phyloP scores from a whole-genome alignment of 78 protist genomes.

The Dictyostelium intermedium region DNA sequence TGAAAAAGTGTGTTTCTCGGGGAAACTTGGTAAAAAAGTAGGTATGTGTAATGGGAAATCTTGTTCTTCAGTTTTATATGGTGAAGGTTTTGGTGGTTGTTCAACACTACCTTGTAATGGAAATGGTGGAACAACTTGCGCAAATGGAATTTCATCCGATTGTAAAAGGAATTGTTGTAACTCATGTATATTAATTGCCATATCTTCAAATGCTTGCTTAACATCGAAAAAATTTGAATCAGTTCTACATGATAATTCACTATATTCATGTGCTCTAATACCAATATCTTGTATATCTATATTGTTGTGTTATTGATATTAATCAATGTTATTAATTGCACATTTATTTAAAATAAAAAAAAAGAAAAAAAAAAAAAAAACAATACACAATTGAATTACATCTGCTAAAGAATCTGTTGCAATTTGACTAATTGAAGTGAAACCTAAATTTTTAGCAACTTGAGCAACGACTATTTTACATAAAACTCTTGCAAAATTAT shows the following conservation, averaged over 20 bases:
- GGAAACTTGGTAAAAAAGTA: conserved; percentile 63
- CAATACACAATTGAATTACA: conserved; percentile 50
- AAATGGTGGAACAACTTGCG: conserved; percentile 59
- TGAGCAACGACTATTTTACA: conserved; percentile 65
- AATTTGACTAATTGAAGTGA: conserved; percentile 28
- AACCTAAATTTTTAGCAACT: conserved; percentile 19
- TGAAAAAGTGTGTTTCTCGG: conserved; percentile 63
- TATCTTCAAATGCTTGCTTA: conserved; percentile 40
- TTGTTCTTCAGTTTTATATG: conserved; percentile 4
- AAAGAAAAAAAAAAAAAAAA: neutral
- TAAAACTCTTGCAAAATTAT: conserved; percentile 54
- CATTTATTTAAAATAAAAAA: too few relatives aligned
- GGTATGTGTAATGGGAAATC: conserved; percentile 70
- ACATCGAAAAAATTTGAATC: conserved; percentile 74
- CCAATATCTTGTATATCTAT: conserved; percentile 70
- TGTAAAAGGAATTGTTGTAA: conserved; percentile 38
- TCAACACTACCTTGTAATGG: conserved; percentile 27
- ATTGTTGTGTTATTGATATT: too few relatives aligned
- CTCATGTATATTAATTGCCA: conserved; percentile 53
- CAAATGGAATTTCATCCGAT: conserved; percentile 67
- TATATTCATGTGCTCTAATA: conserved; percentile 44
- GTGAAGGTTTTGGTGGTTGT: neutral
- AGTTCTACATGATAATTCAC: conserved; percentile 64
- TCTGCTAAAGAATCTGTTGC: conserved; percentile 61
- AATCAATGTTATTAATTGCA: too few relatives aligned